phyloP scores from a whole-genome alignment of 768 basidiomycete genomes.

The Lactarius akahatsu region DNA sequence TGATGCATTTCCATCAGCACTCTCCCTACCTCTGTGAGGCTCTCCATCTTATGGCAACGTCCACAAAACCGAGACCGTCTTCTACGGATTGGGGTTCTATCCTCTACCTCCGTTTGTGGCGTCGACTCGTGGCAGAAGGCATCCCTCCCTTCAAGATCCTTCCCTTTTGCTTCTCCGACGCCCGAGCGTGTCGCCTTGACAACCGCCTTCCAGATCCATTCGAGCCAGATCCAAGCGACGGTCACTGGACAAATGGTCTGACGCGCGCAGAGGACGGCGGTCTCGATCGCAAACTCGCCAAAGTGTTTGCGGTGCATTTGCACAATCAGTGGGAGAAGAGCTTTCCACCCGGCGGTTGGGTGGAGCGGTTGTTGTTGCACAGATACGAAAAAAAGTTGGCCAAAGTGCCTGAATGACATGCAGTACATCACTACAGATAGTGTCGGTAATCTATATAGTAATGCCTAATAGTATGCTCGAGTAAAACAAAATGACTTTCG shows the following conservation, averaged over 20 bases:
- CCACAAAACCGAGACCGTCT: slow-evolving; percentile 66
- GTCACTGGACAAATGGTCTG: slow-evolving; percentile 68
- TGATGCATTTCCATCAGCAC: slow-evolving; percentile 88
- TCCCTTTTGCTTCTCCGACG: slow-evolving; percentile 95
- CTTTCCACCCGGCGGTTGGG: slow-evolving; percentile 85
- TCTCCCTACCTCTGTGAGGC: slow-evolving; percentile 98
- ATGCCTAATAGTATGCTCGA: not conserved
- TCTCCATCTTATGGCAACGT: slow-evolving; percentile 74
- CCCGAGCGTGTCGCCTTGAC: slow-evolving; percentile 85
- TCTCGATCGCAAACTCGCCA: slow-evolving; percentile 57
- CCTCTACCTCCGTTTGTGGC: slow-evolving; percentile 90
- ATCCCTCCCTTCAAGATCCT: slow-evolving; percentile 88
- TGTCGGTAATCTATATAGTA: not conserved
- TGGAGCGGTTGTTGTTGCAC: slow-evolving; percentile 71
- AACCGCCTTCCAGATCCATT: slow-evolving; percentile 95
- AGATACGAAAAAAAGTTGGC: slow-evolving; percentile 50
- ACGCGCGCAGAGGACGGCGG: slow-evolving; percentile 60
- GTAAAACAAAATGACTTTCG: no score
- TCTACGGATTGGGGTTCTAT: slow-evolving; percentile 94
- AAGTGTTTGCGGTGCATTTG: slow-evolving; percentile 86
- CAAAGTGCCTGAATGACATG: not conserved
- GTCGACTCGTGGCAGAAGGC: slow-evolving; percentile 68
- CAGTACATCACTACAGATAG: not conserved
- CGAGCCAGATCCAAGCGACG: slow-evolving; percentile 41
- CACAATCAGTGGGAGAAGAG: slow-evolving; percentile 96